A percentile compares a stretch with the other conserved stretches of the same genome.
phyloP scores from a whole-genome alignment of 176 grass and related monocot genomes.

The Oryza australiensis region DNA sequence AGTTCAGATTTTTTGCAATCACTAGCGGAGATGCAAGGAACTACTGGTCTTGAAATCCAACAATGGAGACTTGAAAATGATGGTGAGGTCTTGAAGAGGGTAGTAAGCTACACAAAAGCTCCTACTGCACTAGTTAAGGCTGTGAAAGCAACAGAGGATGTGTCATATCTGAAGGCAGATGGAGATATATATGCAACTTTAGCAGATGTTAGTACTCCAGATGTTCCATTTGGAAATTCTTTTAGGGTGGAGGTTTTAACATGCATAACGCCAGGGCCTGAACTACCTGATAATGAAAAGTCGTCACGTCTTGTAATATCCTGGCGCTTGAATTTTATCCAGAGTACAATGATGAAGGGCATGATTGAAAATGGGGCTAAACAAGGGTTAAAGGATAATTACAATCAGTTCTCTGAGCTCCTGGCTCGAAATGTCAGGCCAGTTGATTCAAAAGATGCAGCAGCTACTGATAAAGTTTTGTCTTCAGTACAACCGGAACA shows the following conservation, averaged over 20 bases:
- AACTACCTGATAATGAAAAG: constrained; percentile 52
- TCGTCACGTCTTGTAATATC: constrained; percentile 70
- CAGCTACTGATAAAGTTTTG: constrained; percentile 55
- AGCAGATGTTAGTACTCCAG: constrained; percentile 67
- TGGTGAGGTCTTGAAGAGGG: constrained; percentile 65
- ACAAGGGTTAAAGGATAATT: constrained; percentile 89
- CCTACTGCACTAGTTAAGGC: constrained; percentile 87
- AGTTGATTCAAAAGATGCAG: constrained; percentile 62
- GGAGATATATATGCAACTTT: constrained; percentile 65
- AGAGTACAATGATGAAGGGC: constrained; percentile 98
- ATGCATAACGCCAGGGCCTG: constrained; percentile 76
- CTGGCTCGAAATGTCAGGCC: constrained; percentile 57
- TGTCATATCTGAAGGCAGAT: constrained; percentile 73
- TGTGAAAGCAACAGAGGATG: constrained; percentile 85
- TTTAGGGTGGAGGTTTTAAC: constrained; percentile 77
- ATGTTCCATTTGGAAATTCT: constrained; percentile 80
- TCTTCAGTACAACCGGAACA: constrained; percentile 63
- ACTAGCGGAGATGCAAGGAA: constrained; percentile 80
- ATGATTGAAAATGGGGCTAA: constrained; percentile 88
- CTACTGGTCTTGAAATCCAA: constrained; percentile 60
- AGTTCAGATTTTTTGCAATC: constrained; percentile 78
- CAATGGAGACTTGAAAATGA: constrained; percentile 75
- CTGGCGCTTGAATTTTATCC: constrained; percentile 80
- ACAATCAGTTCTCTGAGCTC: constrained; percentile 65
- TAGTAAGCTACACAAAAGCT: constrained; percentile 82